A percentile compares a stretch with the other conserved stretches of the same genome.
phyloP scores from a whole-genome alignment of 768 basidiomycete genomes.

The Tephrocybe sp. region DNA sequence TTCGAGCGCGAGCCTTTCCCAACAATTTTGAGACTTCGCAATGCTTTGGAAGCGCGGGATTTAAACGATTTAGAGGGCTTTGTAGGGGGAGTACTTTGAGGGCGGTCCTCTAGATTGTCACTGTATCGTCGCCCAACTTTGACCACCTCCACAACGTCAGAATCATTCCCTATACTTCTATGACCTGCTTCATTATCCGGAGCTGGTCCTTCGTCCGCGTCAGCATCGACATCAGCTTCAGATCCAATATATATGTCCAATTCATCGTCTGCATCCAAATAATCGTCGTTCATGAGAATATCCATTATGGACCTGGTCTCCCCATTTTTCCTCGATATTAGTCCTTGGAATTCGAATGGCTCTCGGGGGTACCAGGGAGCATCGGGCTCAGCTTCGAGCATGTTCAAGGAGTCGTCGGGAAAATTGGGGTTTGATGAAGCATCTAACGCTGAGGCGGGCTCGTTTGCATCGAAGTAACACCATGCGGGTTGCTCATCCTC shows the following conservation, averaged over 20 bases:
- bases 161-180: conserved; percentile 36
- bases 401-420: conserved; percentile 28
- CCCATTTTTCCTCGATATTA: conserved; percentile 22
- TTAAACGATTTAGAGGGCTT: conserved; percentile 42
- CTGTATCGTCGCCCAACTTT: conserved; percentile 48
- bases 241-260: conserved; percentile 23
- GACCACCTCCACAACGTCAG: conserved; percentile 59
- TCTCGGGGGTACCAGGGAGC: conserved; percentile 20
- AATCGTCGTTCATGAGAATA: conserved; percentile 25
- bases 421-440: conserved; percentile 28
- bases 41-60: conserved; percentile 44
- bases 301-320: conserved; percentile 31
- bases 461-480: conserved; percentile 55
- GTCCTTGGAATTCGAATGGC: conserved; percentile 7
- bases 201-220: conserved; percentile 17
- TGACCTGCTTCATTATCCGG: conserved; percentile 3
- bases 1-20: conserved; percentile 34
- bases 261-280: conserved; percentile 24
- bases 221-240: conserved; percentile 7
- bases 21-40: conserved; percentile 43
- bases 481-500: conserved; percentile 54
- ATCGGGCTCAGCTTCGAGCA: conserved; percentile 16
- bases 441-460: conserved; percentile 18
- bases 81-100: conserved; percentile 17
- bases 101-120: conserved; percentile 7